phyloP scores from a whole-genome alignment of 352 stramenopile species.

The Globisporangium rhizosaccharum region DNA sequence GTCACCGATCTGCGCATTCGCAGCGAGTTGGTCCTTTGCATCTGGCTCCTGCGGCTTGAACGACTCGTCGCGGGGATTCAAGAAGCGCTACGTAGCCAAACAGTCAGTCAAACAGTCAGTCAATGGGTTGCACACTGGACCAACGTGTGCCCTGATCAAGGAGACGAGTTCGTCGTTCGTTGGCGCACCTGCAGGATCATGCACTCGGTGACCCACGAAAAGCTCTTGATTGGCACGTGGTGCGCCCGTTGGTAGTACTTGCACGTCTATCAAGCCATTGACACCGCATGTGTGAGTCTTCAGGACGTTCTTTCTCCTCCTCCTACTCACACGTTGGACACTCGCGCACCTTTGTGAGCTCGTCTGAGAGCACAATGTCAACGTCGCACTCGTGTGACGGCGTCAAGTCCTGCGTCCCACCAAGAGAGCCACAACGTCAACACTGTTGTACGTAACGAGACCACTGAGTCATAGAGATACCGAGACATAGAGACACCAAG shows the following conservation, averaged over 20 bases:
- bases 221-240: constrained; percentile 45
- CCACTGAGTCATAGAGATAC: background rate
- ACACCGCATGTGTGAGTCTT: background rate
- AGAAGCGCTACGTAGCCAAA: constrained; percentile 27
- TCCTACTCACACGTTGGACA: background rate
- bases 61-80: constrained; percentile 27
- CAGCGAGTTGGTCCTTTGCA: constrained; percentile 22
- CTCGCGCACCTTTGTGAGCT: constrained; percentile 53
- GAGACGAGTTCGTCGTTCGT: background rate
- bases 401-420: constrained; percentile 39
- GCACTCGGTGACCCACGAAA: constrained; percentile 77
- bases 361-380: constrained; percentile 63
- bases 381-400: constrained; percentile 27
- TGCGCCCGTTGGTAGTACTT: constrained; percentile 40
- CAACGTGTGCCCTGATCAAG: no score
- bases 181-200: constrained; percentile 65
- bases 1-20: constrained; percentile 51
- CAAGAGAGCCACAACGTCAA: background rate
- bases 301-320: no score
- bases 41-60: constrained; percentile 38
- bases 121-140: no score
- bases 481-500: no score
- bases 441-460: background rate
- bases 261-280: constrained; percentile 29
- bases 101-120: background rate